Base-by-base conservation (phyloP, 108 stramenopile genomes). In the Cyclotella atomus region DNA sequence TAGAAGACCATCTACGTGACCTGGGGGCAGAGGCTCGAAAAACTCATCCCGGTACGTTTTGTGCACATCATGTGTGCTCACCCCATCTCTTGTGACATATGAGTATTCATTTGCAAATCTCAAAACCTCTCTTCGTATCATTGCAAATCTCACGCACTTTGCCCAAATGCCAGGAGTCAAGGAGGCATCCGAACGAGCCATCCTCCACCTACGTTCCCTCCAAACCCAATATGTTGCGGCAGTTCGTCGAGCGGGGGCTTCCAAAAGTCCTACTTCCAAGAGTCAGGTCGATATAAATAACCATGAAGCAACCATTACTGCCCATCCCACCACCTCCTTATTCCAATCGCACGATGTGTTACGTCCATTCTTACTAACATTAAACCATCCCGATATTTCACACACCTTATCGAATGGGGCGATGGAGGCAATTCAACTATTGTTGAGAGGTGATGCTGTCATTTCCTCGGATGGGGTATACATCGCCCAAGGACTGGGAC, bases 1-100 rank as follows among this genome's bases (percentile, higher is more conserved):
- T 95, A 54, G 94, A 95, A 77, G 94, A 95, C 67, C 89, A 89
- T 53, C 88, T 95, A 16, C 90, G 94, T 41, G 94, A 95, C 76
- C 73, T 95, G 72, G 91, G 91, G 16, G 82, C 90, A 19, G 90
- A 92, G 69, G 90, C 94, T 24, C 86, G 94, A 38, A 89, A 88
- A 73, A 87, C 87, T 56, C 91, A 95, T 86, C 91, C 94, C 16
- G 94, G 91, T 87, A 71, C 12, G 87, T 65, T 50, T 4, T 59
- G 41, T 5, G 8, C 3, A 9, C 38, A 9, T 9, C 9, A 41
- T 41, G 38, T 41, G 7, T 41, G 38, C 12, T 12, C 50, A 5
- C 50, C 50, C 8, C n/a, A n/a, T 52, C n/a, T 4, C 50, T 52
- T 21, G n/a, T 21, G 14, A 5, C 14, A 52, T 21, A n/a, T 17